A percentile compares a stretch with the other conserved stretches of the same genome.
phyloP scores from a whole-genome alignment of 2,329 filamentous ascomycete genomes.

The Waltergamsia citrina region DNA sequence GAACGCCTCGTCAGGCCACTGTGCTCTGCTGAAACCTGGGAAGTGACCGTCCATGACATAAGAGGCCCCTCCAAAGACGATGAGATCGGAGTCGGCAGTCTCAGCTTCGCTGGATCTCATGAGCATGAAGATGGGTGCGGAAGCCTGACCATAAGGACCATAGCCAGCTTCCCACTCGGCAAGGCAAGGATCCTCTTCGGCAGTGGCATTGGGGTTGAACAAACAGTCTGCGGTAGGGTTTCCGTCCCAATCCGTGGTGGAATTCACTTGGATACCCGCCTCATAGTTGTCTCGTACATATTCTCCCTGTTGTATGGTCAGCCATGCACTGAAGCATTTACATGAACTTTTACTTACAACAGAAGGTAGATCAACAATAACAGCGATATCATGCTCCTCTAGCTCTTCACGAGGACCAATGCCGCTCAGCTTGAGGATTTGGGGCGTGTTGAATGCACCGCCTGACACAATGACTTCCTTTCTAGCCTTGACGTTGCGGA shows the following conservation, averaged over 20 bases:
- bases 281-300: conserved; percentile 8
- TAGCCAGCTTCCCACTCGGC: conserved; percentile 15
- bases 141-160: conserved; percentile 20
- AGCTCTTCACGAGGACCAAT: conserved; percentile 22
- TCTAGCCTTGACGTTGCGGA: conserved; percentile 4
- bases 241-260: too few relatives aligned
- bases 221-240: conserved; percentile 4
- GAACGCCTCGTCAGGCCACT: conserved; percentile 29
- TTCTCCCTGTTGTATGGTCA: too few relatives aligned
- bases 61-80: conserved; percentile 45
- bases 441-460: conserved; percentile 24
- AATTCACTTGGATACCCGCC: conserved; percentile 9
- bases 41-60: conserved; percentile 46
- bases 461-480: conserved; percentile 16
- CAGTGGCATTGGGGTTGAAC: conserved; percentile 11
- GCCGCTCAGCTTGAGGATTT: conserved; percentile 25
- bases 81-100: too few relatives aligned
- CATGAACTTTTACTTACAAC: conserved; percentile 19
- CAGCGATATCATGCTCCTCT: conserved; percentile 29
- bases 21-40: conserved; percentile 35
- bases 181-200: conserved; percentile 19
- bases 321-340: too few relatives aligned
- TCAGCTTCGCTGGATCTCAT: too few relatives aligned
- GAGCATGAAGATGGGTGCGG: too few relatives aligned
- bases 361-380: conserved; percentile 40